A percentile compares a stretch with the other conserved stretches of the same genome.
Evolutionary conservation across 208 protist genomes (phyloP).

Genomic region (Borovskyia barvae): DNA sequence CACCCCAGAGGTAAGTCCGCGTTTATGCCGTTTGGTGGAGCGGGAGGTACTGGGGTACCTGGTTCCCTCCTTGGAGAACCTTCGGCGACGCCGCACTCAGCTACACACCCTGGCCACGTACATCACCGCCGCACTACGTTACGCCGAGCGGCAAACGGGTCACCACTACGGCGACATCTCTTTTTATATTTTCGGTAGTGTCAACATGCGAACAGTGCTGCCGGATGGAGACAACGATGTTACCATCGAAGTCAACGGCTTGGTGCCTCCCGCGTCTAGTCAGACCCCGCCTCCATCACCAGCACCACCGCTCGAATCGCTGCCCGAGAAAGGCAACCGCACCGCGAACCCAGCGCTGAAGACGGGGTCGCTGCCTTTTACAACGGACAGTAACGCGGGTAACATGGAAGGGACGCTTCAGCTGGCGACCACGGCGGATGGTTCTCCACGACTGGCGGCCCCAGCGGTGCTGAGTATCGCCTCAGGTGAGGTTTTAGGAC

Average conservation of each 20-base stretch:
- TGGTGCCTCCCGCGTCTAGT: constrained; percentile 29
- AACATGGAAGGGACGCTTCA: constrained; percentile 56
- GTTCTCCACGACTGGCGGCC: constrained; percentile 37
- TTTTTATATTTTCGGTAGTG: constrained; percentile 87
- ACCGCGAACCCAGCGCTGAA: constrained; percentile 1
- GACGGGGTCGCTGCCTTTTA: constrained; percentile 25
- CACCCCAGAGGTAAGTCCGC: constrained; percentile 59
- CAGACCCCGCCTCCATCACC: constrained; percentile 13
- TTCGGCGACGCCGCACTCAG: constrained; percentile 56
- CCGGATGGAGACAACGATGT: constrained; percentile 90
- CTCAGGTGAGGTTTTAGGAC: constrained; percentile 60
- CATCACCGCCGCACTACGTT: constrained; percentile 61
- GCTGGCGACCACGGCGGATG: constrained; percentile 39
- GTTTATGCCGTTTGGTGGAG: constrained; percentile 59
- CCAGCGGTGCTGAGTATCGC: constrained; percentile 61
- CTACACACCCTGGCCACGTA: constrained; percentile 50
- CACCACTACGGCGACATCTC: constrained; percentile 45
- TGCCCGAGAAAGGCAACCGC: background rate
- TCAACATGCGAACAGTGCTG: constrained; percentile 84
- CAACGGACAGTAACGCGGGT: constrained; percentile 57
- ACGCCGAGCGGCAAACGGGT: constrained; percentile 27
- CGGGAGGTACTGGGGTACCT: constrained; percentile 62
- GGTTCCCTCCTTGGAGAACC: constrained; percentile 41
- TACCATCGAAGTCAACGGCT: constrained; percentile 76
- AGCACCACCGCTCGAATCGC: constrained; percentile 5